Evolutionary conservation across 106 monocot species (phyloP).

Genomic region (Platanthera zijinensis): DNA sequence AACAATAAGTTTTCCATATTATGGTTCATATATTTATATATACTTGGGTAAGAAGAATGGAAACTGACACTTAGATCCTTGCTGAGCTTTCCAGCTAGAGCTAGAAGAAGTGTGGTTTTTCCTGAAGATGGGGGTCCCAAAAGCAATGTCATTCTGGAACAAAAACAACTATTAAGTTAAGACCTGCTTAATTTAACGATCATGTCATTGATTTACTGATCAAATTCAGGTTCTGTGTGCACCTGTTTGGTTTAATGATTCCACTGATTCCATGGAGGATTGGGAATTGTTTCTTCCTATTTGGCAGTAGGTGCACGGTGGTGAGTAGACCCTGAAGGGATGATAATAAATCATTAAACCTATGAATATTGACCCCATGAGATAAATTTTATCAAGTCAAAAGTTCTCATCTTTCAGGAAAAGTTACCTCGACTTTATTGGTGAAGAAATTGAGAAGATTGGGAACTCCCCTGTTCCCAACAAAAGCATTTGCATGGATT

Average conservation of each 20-base stretch:
- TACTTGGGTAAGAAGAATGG: background rate
- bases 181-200: too few relatives aligned
- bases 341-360: background rate
- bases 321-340: conserved; percentile 14
- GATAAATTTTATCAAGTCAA: background rate
- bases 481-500: conserved; percentile 28
- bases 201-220: background rate
- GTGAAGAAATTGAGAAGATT: conserved; percentile 17
- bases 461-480: conserved; percentile 23
- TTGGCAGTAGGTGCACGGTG: conserved; percentile 30
- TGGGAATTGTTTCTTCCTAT: conserved; percentile 24
- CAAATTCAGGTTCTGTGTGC: background rate
- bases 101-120: conserved; percentile 46
- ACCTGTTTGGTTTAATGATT: conserved; percentile 40
- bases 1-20: background rate
- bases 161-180: background rate
- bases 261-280: conserved; percentile 38
- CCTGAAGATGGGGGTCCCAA: conserved; percentile 61
- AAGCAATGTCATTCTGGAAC: conserved; percentile 51
- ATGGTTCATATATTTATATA: too few relatives aligned
- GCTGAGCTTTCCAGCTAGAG: conserved; percentile 43
- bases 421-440: conserved; percentile 14
- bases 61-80: conserved; percentile 6
- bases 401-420: background rate
- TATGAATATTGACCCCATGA: background rate